Base-by-base conservation (phyloP, 2,329 filamentous ascomycete species). In the Sclerotinia subarctica region DNA sequence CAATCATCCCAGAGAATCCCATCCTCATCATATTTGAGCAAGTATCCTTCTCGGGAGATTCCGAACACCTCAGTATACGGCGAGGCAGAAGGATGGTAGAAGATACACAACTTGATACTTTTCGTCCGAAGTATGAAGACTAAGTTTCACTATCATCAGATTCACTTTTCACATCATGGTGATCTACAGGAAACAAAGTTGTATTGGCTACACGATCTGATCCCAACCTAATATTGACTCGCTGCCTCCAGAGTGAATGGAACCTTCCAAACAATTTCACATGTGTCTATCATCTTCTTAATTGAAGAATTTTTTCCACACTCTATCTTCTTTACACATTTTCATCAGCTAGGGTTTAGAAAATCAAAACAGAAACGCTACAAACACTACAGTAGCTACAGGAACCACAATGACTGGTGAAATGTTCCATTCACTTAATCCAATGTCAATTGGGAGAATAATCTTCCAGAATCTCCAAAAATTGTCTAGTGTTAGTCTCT, bases 121-220 rank as follows among this genome's bases (percentile, higher is more conserved):
- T 46, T 63, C 46, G 15, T 63, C 32, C 5, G 15, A 8, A 51
- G 10, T 26, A 38, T 38, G 29, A 26, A 51, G 21, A 38, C 6
- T 21, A 35, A 35, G 2, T n/a, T 56, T 13, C 32, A 5, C 21
- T 7, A 26, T 10, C 32, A 38, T 63, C 32, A 51, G 38, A 59
- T 63, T 63, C 59, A 63, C 59, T 51, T 60, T 60, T 51, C 32
- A 38, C 8, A 38, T 13, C 26, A 56, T 44, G 13, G 29, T 59
- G 8, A 21, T 17, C 24, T 46, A 46, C 15, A 26, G 29, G 21
- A 5, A 29, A 21, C n/a, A n/a, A 63, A 15, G 2, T 13, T 26
- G 38, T 19, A n/a, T 26, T 29, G 46, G 44, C 7, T n/a, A 47
- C 17, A 35, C 44, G 26, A 21, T 47, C 44, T 60, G 42, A 60